Conservation (phyloP, 2,329 filamentous ascomycete species). For the Emmonsiellopsis sp. region DNA sequence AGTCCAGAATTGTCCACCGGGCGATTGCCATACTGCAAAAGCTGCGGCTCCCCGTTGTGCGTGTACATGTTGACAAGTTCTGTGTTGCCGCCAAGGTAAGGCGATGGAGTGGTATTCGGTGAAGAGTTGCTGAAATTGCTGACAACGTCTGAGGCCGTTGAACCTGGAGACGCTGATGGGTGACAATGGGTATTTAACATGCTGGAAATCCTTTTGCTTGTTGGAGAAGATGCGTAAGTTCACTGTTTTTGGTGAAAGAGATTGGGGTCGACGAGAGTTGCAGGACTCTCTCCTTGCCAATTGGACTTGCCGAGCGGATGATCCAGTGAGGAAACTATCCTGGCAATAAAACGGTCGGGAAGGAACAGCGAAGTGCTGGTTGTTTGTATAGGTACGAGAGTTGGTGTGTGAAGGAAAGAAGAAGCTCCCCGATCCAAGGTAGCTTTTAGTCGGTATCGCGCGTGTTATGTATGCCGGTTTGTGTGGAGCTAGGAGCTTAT, state of each 20-base stretch:
- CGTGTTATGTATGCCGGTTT: conserved; percentile 1
- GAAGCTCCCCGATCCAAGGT: background rate
- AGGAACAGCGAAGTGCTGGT: background rate
- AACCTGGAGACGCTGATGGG: conserved; percentile 11
- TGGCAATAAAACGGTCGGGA: background rate
- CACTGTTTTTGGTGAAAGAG: background rate
- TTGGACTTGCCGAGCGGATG: background rate
- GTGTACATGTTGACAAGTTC: conserved; percentile 4
- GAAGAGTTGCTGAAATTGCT: conserved; percentile 2
- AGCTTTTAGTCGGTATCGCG: background rate
- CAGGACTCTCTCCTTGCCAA: background rate
- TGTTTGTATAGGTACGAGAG: background rate
- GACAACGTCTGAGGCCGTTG: conserved; percentile 10
- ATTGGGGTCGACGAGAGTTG: background rate
- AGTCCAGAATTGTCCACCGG: background rate
- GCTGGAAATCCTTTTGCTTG: background rate
- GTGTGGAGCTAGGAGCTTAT: background rate
- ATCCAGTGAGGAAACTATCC: background rate
- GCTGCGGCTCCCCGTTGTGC: background rate
- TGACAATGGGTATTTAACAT: conserved; percentile 4
- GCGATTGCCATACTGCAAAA: background rate
- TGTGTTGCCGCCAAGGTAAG: conserved; percentile 1
- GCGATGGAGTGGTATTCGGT: conserved; percentile 2
- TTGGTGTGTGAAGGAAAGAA: background rate
- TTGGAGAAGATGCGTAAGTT: background rate